phyloP scores from a whole-genome alignment of 768 basidiomycete genomes.

The Dendrothele bispora region DNA sequence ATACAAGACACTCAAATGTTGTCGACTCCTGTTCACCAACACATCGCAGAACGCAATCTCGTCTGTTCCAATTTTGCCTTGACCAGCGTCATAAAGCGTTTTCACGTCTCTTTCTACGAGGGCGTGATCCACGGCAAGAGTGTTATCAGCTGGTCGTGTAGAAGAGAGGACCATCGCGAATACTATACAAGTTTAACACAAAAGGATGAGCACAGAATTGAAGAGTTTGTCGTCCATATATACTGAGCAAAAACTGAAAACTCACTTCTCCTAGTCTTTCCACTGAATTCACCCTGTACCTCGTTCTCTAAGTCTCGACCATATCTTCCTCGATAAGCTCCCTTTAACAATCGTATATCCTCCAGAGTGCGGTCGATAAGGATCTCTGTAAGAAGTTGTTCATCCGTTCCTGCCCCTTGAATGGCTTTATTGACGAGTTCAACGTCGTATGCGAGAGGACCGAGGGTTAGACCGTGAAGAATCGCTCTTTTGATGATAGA shows the following conservation, averaged over 20 bases:
- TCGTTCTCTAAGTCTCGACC: constrained; percentile 9
- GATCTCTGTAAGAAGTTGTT: constrained; percentile 10
- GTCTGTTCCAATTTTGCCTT: constrained; percentile 35
- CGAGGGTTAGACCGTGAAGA: not conserved
- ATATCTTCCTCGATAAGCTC: constrained; percentile 6
- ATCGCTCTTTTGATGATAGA: constrained; percentile 6
- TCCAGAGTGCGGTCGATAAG: constrained; percentile 9
- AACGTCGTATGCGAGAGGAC: constrained; percentile 5
- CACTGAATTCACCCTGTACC: constrained; percentile 10
- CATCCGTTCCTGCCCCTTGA: constrained; percentile 4
- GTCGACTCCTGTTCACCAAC: constrained; percentile 30
- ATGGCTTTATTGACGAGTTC: constrained; percentile 1
- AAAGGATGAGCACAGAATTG: too few relatives aligned
- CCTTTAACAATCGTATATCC: not conserved
- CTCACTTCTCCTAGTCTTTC: constrained; percentile 9
- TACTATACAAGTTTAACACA: constrained; percentile 13
- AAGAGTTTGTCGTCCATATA: not conserved
- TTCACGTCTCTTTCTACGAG: constrained; percentile 33
- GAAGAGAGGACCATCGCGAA: constrained; percentile 35
- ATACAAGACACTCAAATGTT: constrained; percentile 24
- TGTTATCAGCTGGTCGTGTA: constrained; percentile 27
- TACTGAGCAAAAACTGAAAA: not conserved
- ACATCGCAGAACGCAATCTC: constrained; percentile 30
- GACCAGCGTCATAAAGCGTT: constrained; percentile 29
- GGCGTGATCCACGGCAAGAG: constrained; percentile 28